A percentile compares a stretch with the other conserved stretches of the same genome.
Conservation (phyloP, 768 basidiomycete species). For the Hericium alpestre region DNA sequence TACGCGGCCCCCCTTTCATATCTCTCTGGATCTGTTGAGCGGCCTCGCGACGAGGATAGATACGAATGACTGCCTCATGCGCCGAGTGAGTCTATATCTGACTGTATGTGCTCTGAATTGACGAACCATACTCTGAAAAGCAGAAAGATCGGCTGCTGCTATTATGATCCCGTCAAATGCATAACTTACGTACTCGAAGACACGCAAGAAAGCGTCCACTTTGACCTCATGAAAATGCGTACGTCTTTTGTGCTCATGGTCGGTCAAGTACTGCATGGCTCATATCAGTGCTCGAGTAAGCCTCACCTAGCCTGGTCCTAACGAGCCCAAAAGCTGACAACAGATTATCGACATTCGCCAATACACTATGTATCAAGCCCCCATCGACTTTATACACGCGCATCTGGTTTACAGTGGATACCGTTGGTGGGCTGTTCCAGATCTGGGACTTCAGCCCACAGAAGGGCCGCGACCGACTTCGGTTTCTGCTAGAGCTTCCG, state of each 20-base stretch:
- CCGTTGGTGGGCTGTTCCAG: slow-evolving; percentile 49
- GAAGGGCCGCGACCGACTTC: slow-evolving; percentile 62
- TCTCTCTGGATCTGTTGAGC: not conserved
- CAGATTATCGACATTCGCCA: slow-evolving; percentile 59
- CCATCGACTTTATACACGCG: slow-evolving; percentile 24
- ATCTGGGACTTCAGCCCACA: slow-evolving; percentile 66
- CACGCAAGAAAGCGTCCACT: slow-evolving; percentile 60
- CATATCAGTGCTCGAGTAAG: slow-evolving; percentile 87
- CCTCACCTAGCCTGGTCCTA: slow-evolving; percentile 58
- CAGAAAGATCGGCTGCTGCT: slow-evolving; percentile 62
- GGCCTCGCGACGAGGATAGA: slow-evolving; percentile 22
- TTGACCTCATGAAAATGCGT: slow-evolving; percentile 42
- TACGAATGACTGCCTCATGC: slow-evolving; percentile 38
- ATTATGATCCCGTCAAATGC: slow-evolving; percentile 58
- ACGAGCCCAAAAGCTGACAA: slow-evolving; percentile 81
- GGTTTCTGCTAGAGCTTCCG: slow-evolving; percentile 47
- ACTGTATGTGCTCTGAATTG: no score
- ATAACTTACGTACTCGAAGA: slow-evolving; percentile 68
- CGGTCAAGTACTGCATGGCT: slow-evolving; percentile 1
- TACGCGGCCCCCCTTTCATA: slow-evolving; percentile 5
- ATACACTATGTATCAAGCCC: no score
- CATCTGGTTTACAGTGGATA: slow-evolving; percentile 36
- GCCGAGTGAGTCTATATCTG: slow-evolving; percentile 37
- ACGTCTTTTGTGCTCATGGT: no score
- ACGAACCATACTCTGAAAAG: slow-evolving; percentile 26